Percentiles rank a stretch among this genome's conserved stretches.
These are phyloP conservation scores for Pleurotus platypus DNA, from an alignment of 768 basidiomycete genomes.

Conservation along the genomic window DNA sequence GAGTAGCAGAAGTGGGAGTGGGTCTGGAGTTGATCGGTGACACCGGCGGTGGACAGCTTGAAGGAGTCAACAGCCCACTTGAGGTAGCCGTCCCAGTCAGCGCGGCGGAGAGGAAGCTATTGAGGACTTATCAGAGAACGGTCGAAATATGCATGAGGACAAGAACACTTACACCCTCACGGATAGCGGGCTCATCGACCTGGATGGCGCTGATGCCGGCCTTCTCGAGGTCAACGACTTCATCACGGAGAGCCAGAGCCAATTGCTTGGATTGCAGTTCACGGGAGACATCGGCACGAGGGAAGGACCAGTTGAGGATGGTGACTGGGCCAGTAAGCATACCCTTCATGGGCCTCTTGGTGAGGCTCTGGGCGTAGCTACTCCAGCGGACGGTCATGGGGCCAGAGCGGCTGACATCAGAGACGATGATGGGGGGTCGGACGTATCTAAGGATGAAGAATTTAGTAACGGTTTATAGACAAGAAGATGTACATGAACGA, in stretches of 20 bases:
- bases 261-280: constrained; percentile 98
- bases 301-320: constrained; percentile 99
- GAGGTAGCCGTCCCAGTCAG: constrained; percentile 96
- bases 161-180: constrained; percentile 78
- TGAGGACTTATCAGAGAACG: constrained; percentile 12
- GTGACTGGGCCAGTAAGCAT: constrained; percentile 99
- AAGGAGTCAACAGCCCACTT: constrained; percentile 99
- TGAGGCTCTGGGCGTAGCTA: constrained; percentile 92
- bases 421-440: constrained; percentile 97
- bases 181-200: constrained; percentile 99
- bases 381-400: constrained; percentile 98
- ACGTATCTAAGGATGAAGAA: constrained; percentile 66
- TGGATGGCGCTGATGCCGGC: constrained; percentile 98
- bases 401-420: constrained; percentile 88
- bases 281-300: constrained; percentile 94
- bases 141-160: not conserved
- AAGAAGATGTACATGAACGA: constrained; percentile 18
- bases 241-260: constrained; percentile 95
- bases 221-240: constrained; percentile 94
- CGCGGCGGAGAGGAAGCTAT: constrained; percentile 89
- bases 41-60: constrained; percentile 95
- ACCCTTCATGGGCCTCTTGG: constrained; percentile 96
- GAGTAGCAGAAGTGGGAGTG: constrained; percentile 99
- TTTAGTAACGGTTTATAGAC: not conserved
- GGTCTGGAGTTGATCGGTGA: constrained; percentile 89